Evolutionary conservation across 495 filamentous ascomycete genomes (phyloP), one percentile per base, ranked within the genome.

Genomic region (Aspergillus haitiensis): DNA sequence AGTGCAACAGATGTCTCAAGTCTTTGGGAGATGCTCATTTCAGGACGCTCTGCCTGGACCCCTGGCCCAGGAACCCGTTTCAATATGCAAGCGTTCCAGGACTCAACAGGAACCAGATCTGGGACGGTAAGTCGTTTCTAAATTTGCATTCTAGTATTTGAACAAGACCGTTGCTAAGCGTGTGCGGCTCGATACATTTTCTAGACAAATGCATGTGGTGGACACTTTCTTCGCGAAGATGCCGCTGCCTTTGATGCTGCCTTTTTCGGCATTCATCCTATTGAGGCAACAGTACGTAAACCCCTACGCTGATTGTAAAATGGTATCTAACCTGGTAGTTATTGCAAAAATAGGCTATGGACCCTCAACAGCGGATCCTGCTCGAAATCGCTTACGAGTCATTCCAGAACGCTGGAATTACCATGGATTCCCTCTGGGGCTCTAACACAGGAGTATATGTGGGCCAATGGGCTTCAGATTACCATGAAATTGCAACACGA

Each of bases 331-430:
- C 44, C 10, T 21, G n/a, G 5, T 10, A 5, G 4, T 47, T 9
- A 2, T 47, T 47, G 44, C 1, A 21, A 16, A 10, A 47, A 1
- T n/a, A 56, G 66, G 65, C 65, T 4, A 78, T 82, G 71, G 80
- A 82, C 50, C 80, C 80, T 2, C 74, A 80, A 50, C 78, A 81
- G 53, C 65, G 80, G 10, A 64, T 85, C 5, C 67, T 85, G n/a
- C 73, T 90, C 7, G 86, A 88, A 63, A 68, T 77, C 2, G 74
- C 80, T 11, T 89, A 86, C 48, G 83, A 88, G 58, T 80, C 79
- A 0, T 69, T 88, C 12, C 85, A 89, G 27, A 72, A 67, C 52
- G 72, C 70, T 11, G 74, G 73, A 27, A 64, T 74, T 10, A 60
- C 70, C 2, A 40, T 74, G 13, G 15, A 62, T 4, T 51, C 64